Evolutionary conservation across 192 early-diverging fungal species (phyloP).

Genomic region (Lobosporangium transversale): DNA sequence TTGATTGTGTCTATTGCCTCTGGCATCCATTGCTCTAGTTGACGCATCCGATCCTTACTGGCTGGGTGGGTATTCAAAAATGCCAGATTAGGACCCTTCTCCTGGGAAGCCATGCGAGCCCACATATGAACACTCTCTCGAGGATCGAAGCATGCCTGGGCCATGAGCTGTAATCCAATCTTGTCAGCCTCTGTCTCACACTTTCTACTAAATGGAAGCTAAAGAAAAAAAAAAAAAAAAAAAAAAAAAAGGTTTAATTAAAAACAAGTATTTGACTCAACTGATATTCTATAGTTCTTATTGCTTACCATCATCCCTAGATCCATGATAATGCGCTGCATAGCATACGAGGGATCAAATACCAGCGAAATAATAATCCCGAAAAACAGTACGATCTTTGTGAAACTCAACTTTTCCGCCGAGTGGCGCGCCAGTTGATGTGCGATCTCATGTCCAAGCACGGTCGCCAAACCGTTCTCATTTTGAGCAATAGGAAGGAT

Average conservation of each 20-base stretch:
- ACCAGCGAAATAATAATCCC: conserved; percentile 71
- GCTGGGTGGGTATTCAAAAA: conserved; percentile 91
- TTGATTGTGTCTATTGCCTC: conserved; percentile 63
- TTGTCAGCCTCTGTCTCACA: conserved; percentile 94
- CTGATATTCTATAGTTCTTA: neutral
- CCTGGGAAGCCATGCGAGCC: conserved; percentile 74
- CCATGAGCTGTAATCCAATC: conserved; percentile 90
- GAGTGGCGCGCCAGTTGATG: conserved; percentile 93
- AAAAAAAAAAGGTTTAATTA: neutral
- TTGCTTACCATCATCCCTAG: conserved; percentile 72
- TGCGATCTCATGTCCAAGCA: conserved; percentile 94
- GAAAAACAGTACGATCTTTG: conserved; percentile 68
- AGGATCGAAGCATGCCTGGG: conserved; percentile 94
- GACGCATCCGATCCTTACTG: conserved; percentile 71
- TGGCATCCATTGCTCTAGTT: conserved; percentile 71
- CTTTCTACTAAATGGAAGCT: conserved; percentile 85
- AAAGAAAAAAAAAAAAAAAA: neutral
- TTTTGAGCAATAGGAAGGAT: conserved; percentile 82
- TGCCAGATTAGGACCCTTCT: conserved; percentile 58
- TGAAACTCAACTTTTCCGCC: conserved; percentile 87
- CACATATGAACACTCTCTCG: conserved; percentile 81
- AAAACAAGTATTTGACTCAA: too few relatives aligned
- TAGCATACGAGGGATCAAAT: conserved; percentile 74
- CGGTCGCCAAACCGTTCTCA: conserved; percentile 91
- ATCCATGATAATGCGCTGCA: conserved; percentile 65